Evolutionary conservation across 371 early-diverging fungal genomes (phyloP).

Genomic region (Lichtheimia hyalospora): DNA sequence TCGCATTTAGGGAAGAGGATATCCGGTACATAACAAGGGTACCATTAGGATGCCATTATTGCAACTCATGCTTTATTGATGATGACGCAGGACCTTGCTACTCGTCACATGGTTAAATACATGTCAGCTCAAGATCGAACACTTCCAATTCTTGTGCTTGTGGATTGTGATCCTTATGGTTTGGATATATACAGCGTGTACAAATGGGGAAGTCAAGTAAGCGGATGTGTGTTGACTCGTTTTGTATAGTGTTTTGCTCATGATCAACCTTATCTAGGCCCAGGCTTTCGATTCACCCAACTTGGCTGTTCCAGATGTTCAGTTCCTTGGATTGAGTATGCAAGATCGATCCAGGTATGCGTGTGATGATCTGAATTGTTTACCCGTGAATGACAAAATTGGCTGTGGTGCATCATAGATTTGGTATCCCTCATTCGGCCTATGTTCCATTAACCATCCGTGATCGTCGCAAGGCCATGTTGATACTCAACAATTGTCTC

Average conservation of each 20-base stretch:
- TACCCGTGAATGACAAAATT: background rate
- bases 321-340: constrained; percentile 31
- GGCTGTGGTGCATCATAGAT: background rate
- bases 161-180: constrained; percentile 51
- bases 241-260: background rate
- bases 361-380: background rate
- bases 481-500: constrained; percentile 7
- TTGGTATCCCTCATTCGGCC: background rate
- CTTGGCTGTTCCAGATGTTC: constrained; percentile 31
- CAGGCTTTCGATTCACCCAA: constrained; percentile 38
- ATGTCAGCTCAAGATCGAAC: constrained; percentile 18
- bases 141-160: constrained; percentile 32
- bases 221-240: background rate
- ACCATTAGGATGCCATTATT: too few relatives aligned
- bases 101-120: constrained; percentile 39
- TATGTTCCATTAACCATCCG: constrained; percentile 14
- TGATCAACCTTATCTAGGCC: constrained; percentile 18
- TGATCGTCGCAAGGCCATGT: constrained; percentile 27
- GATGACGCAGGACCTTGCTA: constrained; percentile 30
- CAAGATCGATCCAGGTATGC: constrained; percentile 29
- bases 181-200: constrained; percentile 51
- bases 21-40: constrained; percentile 32
- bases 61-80: background rate
- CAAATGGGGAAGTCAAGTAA: constrained; percentile 47
- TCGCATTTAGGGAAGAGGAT: constrained; percentile 36